Conservation (phyloP, 805 yeast species). For the Candida quercuum region DNA sequence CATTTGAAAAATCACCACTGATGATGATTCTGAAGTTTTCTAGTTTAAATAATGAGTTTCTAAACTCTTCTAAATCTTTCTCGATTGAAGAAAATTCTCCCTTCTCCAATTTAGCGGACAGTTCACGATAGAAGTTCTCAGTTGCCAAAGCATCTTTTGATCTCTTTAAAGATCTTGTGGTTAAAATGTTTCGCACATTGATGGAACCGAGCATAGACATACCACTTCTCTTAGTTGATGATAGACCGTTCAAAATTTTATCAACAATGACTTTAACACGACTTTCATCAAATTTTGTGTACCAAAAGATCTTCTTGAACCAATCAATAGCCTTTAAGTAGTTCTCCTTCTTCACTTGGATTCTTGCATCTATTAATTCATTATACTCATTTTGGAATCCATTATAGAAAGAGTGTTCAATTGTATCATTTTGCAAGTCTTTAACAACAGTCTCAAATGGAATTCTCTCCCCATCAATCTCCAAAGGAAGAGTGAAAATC, state of each 20-base stretch:
- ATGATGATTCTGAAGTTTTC: constrained; percentile 64
- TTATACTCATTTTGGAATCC: constrained; percentile 57
- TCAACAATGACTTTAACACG: constrained; percentile 58
- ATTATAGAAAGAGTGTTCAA: constrained; percentile 49
- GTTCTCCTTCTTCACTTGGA: constrained; percentile 56
- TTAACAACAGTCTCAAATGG: constrained; percentile 76
- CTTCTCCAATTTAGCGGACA: constrained; percentile 44
- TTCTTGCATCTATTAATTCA: constrained; percentile 58
- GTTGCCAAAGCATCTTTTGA: constrained; percentile 61
- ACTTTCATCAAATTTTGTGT: constrained; percentile 64
- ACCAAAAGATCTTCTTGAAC: constrained; percentile 61
- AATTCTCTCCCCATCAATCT: constrained; percentile 50
- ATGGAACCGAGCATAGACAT: constrained; percentile 58
- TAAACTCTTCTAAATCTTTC: constrained; percentile 45
- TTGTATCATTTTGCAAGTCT: constrained; percentile 65
- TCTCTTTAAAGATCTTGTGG: constrained; percentile 56
- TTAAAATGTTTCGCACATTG: constrained; percentile 46
- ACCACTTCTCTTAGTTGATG: constrained; percentile 37
- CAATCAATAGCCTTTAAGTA: constrained; percentile 71
- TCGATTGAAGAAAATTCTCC: constrained; percentile 47
- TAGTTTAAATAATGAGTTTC: constrained; percentile 45
- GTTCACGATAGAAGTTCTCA: constrained; percentile 49
- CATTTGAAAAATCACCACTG: constrained; percentile 56
- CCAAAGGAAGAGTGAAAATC: constrained; percentile 68
- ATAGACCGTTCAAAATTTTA: constrained; percentile 34